Conservation (phyloP, 129 eudicot species). For the Tagetes erecta region DNA sequence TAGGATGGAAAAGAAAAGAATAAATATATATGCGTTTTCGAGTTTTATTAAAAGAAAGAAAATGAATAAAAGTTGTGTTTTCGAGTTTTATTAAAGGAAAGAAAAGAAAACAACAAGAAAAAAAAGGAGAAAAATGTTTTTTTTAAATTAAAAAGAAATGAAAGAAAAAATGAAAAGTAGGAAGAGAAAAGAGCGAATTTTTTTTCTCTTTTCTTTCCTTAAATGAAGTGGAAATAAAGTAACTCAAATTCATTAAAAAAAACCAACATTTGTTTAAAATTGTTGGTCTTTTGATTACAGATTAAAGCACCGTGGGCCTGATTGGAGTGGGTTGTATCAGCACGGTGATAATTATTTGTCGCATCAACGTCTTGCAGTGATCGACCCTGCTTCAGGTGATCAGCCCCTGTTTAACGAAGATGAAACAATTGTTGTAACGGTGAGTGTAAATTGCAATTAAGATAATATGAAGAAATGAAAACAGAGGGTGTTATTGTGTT, state of each 20-base stretch:
- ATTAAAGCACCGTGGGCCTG: constrained; percentile 94
- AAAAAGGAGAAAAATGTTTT: too few species aligned
- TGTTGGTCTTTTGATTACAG: constrained; percentile 19
- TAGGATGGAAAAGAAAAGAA: too few species aligned
- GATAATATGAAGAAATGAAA: background rate
- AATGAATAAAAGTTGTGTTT: too few species aligned
- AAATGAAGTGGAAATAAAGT: too few species aligned
- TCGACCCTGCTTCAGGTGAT: constrained; percentile 93
- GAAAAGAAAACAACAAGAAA: too few species aligned
- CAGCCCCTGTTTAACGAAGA: constrained; percentile 79
- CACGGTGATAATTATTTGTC: constrained; percentile 64
- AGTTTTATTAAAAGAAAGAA: too few species aligned
- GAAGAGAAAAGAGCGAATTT: too few species aligned
- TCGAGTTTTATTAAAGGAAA: too few species aligned
- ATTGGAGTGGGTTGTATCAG: constrained; percentile 89
- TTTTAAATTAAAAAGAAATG: too few species aligned
- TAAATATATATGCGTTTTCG: too few species aligned
- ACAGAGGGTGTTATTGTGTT: background rate
- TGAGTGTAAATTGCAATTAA: constrained; percentile 19
- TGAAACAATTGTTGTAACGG: constrained; percentile 66
- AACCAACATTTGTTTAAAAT: background rate
- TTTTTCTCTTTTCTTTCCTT: too few species aligned
- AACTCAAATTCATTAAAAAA: background rate
- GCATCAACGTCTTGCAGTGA: constrained; percentile 78
- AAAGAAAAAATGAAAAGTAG: too few species aligned